Conservation (phyloP, 441 rosid species). For the Syzygium malaccense region DNA sequence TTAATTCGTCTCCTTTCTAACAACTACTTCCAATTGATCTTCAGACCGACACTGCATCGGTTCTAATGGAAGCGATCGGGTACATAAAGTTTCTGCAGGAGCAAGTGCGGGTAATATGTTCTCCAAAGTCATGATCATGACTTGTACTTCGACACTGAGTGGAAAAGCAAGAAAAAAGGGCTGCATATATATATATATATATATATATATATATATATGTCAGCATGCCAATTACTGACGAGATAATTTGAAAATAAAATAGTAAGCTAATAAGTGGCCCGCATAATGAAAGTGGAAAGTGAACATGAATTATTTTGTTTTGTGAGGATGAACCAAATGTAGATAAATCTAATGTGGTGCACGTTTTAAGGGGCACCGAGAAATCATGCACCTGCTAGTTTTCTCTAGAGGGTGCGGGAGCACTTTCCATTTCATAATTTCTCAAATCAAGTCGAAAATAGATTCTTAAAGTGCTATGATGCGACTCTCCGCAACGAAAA, state of each 20-base stretch:
- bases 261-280: neutral
- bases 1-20: neutral
- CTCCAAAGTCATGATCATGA: neutral
- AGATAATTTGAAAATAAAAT: neutral
- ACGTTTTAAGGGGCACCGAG: neutral
- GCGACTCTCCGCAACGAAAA: neutral
- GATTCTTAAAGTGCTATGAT: neutral
- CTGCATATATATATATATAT: neutral
- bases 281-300: neutral
- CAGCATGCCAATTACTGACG: neutral
- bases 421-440: neutral
- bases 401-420: neutral
- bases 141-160: neutral
- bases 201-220: too few species aligned
- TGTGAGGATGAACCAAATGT: neutral
- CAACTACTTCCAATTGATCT: neutral
- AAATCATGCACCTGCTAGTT: neutral
- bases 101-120: slow-evolving; percentile 67
- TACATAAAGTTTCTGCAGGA: slow-evolving; percentile 71
- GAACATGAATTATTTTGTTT: neutral
- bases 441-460: neutral
- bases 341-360: neutral
- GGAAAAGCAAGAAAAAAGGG: neutral
- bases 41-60: slow-evolving; percentile 91
- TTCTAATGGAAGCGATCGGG: slow-evolving; percentile 71